Evolutionary conservation across 2,329 filamentous ascomycete genomes (phyloP).

Genomic region (Xylariaceae sp.): DNA sequence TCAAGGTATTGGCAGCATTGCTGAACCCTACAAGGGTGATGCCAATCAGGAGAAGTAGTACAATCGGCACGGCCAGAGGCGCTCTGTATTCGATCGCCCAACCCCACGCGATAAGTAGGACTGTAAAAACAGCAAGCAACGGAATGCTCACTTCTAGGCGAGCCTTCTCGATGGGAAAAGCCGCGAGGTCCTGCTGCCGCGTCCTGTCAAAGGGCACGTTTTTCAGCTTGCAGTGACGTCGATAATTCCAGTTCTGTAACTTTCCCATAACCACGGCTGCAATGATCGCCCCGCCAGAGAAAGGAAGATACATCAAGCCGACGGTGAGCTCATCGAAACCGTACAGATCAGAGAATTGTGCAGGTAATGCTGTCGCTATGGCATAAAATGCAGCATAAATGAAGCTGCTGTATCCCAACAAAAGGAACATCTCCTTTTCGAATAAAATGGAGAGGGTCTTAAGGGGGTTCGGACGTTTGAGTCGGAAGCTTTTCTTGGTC

Average conservation of each 20-base stretch:
- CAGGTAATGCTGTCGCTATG: conserved; percentile 27
- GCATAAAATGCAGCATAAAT: conserved; percentile 33
- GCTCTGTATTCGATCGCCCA: conserved; percentile 30
- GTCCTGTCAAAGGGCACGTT: conserved; percentile 45
- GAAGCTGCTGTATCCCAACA: conserved; percentile 30
- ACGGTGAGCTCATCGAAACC: conserved; percentile 46
- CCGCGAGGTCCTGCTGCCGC: conserved; percentile 33
- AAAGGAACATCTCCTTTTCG: conserved; percentile 31
- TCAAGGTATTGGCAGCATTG: conserved; percentile 36
- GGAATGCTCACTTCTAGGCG: conserved; percentile 32
- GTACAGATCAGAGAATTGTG: conserved; percentile 39
- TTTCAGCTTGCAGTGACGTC: conserved; percentile 44
- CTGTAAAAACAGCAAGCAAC: conserved; percentile 40
- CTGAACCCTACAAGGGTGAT: conserved; percentile 36
- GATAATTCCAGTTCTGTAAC: conserved; percentile 58
- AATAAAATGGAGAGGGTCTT: conserved; percentile 30
- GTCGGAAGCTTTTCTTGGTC: conserved; percentile 10
- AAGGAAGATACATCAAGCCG: conserved; percentile 35
- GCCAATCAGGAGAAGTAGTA: conserved; percentile 33
- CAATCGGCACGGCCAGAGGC: conserved; percentile 29
- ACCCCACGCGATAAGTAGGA: conserved; percentile 33
- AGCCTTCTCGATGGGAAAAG: conserved; percentile 29
- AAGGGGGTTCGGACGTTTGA: conserved; percentile 28
- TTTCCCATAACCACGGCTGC: conserved; percentile 36
- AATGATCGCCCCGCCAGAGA: conserved; percentile 32